Evolutionary conservation across 2,329 filamentous ascomycete genomes (phyloP).

Genomic region (Penicillium sp.): DNA sequence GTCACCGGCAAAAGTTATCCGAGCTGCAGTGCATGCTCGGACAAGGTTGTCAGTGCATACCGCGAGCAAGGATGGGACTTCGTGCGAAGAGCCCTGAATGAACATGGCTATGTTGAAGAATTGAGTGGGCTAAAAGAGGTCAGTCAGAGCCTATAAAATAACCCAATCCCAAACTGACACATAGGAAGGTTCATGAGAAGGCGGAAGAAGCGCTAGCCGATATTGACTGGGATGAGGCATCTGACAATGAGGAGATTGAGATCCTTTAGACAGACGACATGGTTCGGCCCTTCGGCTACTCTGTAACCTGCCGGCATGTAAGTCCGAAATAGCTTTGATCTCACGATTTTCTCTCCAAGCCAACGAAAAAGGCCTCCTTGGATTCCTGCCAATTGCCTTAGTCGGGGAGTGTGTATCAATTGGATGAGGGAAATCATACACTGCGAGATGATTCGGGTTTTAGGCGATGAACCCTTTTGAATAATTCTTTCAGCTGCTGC

Average conservation of each 20-base stretch:
- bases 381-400: slow-evolving; percentile 53
- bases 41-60: slow-evolving; percentile 47
- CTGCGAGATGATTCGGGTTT: slow-evolving; percentile 86
- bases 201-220: slow-evolving; percentile 40
- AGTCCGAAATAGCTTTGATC: slow-evolving; percentile 26
- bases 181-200: slow-evolving; percentile 35
- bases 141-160: background rate
- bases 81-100: slow-evolving; percentile 51
- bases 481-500: slow-evolving; percentile 63
- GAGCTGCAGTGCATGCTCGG: slow-evolving; percentile 56
- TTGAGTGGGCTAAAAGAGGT: slow-evolving; percentile 53
- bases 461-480: slow-evolving; percentile 69
- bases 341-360: slow-evolving; percentile 56
- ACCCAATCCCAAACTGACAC: background rate
- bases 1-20: slow-evolving; percentile 52
- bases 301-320: background rate
- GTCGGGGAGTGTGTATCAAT: slow-evolving; percentile 2
- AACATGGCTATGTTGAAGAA: slow-evolving; percentile 56
- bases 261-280: slow-evolving; percentile 8
- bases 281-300: background rate
- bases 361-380: slow-evolving; percentile 79
- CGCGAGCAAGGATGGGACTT: slow-evolving; percentile 52
- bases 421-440: slow-evolving; percentile 41
- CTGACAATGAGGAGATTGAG: slow-evolving; percentile 32
- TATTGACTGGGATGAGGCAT: slow-evolving; percentile 40